Conservation (phyloP, 1,284 basidiomycete species). For the Ustilago lituana region DNA sequence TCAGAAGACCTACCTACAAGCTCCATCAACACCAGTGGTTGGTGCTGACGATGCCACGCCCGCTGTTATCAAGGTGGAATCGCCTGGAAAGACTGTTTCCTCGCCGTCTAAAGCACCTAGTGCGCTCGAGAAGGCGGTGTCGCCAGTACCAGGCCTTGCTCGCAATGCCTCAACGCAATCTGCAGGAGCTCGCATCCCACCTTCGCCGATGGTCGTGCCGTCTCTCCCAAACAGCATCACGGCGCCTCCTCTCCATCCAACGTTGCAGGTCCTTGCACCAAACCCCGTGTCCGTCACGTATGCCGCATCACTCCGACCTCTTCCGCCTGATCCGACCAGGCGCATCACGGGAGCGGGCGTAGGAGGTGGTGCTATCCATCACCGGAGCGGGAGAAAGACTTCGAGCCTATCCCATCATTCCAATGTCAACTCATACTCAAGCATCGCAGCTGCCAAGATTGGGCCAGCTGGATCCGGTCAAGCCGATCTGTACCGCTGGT, state of each 20-base stretch:
- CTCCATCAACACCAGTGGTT: neutral
- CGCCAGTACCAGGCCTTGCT: conserved; percentile 34
- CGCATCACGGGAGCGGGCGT: conserved; percentile 61
- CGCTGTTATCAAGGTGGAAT: conserved; percentile 21
- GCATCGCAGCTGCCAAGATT: conserved; percentile 36
- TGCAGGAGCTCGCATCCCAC: conserved; percentile 30
- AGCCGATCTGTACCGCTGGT: conserved; percentile 62
- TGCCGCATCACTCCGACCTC: conserved; percentile 63
- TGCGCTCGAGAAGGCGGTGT: conserved; percentile 32
- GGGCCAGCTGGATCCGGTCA: conserved; percentile 56
- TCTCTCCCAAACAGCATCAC: conserved; percentile 23
- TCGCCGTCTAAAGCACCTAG: conserved; percentile 12
- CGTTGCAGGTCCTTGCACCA: conserved; percentile 58
- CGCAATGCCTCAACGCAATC: conserved; percentile 25
- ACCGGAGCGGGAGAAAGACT: conserved; percentile 52
- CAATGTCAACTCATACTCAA: conserved; percentile 40
- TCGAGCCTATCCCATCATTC: conserved; percentile 22
- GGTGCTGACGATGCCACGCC: conserved; percentile 2
- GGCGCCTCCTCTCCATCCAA: conserved; percentile 52
- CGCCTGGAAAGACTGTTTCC: conserved; percentile 13
- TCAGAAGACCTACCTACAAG: neutral
- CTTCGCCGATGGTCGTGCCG: conserved; percentile 33
- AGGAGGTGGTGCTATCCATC: conserved; percentile 62
- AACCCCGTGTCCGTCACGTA: conserved; percentile 65
- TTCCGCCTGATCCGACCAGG: conserved; percentile 62